Base-by-base conservation (phyloP, 106 monocot species). In the Iris macrosiphon region DNA sequence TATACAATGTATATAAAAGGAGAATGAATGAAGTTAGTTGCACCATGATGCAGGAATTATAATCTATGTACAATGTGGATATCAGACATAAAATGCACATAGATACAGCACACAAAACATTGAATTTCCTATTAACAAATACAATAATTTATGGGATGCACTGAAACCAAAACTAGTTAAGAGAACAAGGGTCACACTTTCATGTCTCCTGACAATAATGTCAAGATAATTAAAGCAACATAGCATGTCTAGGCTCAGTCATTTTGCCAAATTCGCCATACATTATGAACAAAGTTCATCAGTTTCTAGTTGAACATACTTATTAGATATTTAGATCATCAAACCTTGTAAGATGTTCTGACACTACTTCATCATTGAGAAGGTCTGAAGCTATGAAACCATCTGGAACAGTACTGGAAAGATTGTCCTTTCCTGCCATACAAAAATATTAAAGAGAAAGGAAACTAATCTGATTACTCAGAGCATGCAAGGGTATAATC, bases 271-370 rank as follows among this genome's bases (percentile, higher is more conserved):
- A n/a, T n/a, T n/a, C n/a, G n/a, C n/a, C n/a, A 51, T 3, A 28
- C 5, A 16, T 16, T n/a, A 51, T 51, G 51, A 5, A 2, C 6
- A 51, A 51, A 51, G 3, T 31, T 51, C 14, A 51, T 30, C 25
- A 48, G 26, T 2, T 25, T 26, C 1, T 9, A 15, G 22, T 16
- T 2, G 22, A 51, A 16, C 16, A 30, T 29, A 30, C 5, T 29
- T 51, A 30, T 19, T 55, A 62, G 15, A 55, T 4, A n/a, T n/a
- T n/a, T n/a, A 34, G 35, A 52, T 41, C 11, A 30, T 35, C 58
- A 53, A 19, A 86, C 86, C 86, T 86, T 43, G 86, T 86, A 55
- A 86, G 86, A 63, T 86, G 86, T 63, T 86, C 86, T 13, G 81
- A 86, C 2, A 86, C 81, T 25, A 86, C 73, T 63, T 86, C 86